Conservation (phyloP, 495 filamentous ascomycete genomes). For the Penicillium verhagenii region DNA sequence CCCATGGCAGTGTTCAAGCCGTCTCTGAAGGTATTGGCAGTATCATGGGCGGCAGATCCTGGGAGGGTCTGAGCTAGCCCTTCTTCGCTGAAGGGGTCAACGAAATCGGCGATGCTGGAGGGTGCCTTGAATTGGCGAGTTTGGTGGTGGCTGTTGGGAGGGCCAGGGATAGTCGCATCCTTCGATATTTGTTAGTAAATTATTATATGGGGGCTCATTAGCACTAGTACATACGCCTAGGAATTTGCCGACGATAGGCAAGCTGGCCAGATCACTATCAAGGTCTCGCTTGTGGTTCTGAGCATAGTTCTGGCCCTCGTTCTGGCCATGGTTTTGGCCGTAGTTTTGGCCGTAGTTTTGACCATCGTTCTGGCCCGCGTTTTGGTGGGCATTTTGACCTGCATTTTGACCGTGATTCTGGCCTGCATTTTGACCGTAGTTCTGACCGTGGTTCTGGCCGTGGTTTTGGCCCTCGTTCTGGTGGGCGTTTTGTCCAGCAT, state of each 20-base stretch:
- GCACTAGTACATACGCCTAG: constrained; percentile 5
- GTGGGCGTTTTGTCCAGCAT: neutral
- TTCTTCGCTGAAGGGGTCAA: constrained; percentile 5
- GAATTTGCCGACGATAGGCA: constrained; percentile 17
- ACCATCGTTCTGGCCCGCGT: constrained; percentile 4
- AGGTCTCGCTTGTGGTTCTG: constrained; percentile 11
- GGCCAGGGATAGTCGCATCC: neutral
- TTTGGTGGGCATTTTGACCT: constrained; percentile 3
- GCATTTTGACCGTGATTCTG: constrained; percentile 9
- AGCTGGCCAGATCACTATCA: constrained; percentile 3
- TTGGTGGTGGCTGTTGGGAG: neutral
- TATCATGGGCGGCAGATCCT: neutral
- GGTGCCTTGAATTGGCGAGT: neutral
- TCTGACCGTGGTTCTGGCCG: constrained; percentile 5
- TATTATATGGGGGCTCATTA: neutral
- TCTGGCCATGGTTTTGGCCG: constrained; percentile 3
- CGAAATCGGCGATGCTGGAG: constrained; percentile 1
- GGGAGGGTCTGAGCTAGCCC: neutral
- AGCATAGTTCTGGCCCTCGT: constrained; percentile 7
- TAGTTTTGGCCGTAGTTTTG: constrained; percentile 8
- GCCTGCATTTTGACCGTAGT: neutral
- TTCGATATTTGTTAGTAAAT: neutral
- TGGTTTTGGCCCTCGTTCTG: constrained; percentile 4
- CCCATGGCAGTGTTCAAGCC: neutral
- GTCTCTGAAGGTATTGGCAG: neutral